Base-by-base conservation (phyloP, 2,329 filamentous ascomycete species). In the Fusarium pseudocircinatum region DNA sequence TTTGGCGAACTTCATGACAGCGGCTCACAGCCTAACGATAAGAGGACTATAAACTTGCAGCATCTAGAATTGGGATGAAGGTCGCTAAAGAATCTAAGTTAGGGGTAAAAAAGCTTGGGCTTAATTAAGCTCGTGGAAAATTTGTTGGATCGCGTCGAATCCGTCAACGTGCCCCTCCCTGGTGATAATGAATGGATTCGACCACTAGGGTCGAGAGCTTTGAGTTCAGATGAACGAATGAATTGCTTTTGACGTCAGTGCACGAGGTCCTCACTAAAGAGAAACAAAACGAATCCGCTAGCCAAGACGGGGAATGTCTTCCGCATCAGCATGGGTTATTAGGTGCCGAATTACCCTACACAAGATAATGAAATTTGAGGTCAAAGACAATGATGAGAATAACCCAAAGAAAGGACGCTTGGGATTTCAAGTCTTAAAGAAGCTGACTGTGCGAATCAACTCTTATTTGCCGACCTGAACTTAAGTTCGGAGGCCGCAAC, bases 1-100 rank as follows among this genome's bases (percentile, higher is more conserved):
- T 81, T 92, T 93, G 63, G 88, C 89, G 76, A 91, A 91, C 82
- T 91, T 92, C 89, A 91, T 91, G 83, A 80, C 68, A 37, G 60
- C 52, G 46, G 67, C 56, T 60, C 54, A 54, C 67, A 75, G 64
- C 61, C 70, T 34, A 49, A 49, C 44, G 36, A 64, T 63, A 47
- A 57, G 65, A 44, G 47, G 52, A 57, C 52, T 66, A 65, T 65
- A 30, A 59, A 59, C 52, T 44, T 63, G 53, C 63, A 69, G 63
- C 72, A 75, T 74, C 63, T 66, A 75, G 40, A 60, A 56, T 24
- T 52, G 28, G 42, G 39, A 46, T 24, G 34, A 47, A 36, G 20
- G 43, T 24, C 32, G 24, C 49, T 52, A 52, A 52, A 22, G 22
- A 39, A 24, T 11, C 11, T 22, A 39, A 40, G 34, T 39, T 26